Evolutionary conservation across 176 grass and related monocot species (phyloP).

Genomic region (Oryza meridionalis): DNA sequence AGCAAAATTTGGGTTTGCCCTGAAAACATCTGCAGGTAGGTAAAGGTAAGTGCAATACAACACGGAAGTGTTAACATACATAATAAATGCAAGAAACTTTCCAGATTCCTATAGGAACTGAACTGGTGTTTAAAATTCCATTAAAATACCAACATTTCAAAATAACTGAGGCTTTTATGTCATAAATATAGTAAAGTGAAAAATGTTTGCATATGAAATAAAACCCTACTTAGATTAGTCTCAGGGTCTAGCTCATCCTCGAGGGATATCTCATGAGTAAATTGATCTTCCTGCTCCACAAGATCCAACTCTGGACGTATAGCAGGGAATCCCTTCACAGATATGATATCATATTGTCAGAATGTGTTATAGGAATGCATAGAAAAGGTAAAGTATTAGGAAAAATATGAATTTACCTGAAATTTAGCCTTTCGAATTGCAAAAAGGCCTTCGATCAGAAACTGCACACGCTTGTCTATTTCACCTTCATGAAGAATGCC

Average conservation of each 20-base stretch:
- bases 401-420: slow-evolving; percentile 63
- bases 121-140: background rate
- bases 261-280: slow-evolving; percentile 88
- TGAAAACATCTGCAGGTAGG: slow-evolving; percentile 84
- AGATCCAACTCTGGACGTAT: slow-evolving; percentile 89
- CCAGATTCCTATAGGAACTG: background rate
- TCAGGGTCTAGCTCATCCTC: slow-evolving; percentile 88
- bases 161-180: background rate
- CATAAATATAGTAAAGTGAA: slow-evolving; percentile 17
- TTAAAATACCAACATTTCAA: background rate
- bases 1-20: slow-evolving; percentile 73
- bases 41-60: slow-evolving; percentile 30
- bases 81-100: background rate
- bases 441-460: slow-evolving; percentile 96
- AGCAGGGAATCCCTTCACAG: slow-evolving; percentile 84
- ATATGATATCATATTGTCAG: slow-evolving; percentile 21
- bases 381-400: background rate
- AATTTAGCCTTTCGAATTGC: slow-evolving; percentile 97
- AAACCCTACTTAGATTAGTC: slow-evolving; percentile 73
- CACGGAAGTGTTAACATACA: slow-evolving; percentile 14
- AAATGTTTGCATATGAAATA: slow-evolving; percentile 14
- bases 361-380: slow-evolving; percentile 17
- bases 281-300: slow-evolving; percentile 96
- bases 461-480: slow-evolving; percentile 94
- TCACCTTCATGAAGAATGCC: slow-evolving; percentile 97